A percentile compares a stretch with the other conserved stretches of the same genome.
Evolutionary conservation across 2,329 filamentous ascomycete genomes (phyloP).

Genomic region (Zasmidium citrigriseum): DNA sequence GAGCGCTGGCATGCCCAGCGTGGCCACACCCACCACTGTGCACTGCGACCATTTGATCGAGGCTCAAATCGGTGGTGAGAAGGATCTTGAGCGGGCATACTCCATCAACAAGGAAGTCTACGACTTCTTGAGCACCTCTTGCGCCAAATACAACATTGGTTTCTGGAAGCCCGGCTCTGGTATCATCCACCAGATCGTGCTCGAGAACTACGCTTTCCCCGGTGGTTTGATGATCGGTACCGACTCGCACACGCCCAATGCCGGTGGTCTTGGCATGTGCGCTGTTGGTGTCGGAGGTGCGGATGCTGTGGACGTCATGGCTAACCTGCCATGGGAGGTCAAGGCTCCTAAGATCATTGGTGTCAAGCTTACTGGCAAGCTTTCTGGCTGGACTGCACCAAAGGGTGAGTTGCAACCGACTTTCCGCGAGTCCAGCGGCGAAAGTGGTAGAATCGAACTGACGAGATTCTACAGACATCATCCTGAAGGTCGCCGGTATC

Average conservation of each 20-base stretch:
- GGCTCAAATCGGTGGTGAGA: constrained; percentile 86
- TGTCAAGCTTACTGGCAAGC: constrained; percentile 86
- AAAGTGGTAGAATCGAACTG: constrained; percentile 7
- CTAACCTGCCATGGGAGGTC: constrained; percentile 93
- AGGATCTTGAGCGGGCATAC: constrained; percentile 72
- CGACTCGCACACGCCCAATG: constrained; percentile 97
- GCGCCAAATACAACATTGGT: constrained; percentile 99
- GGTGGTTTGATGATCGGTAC: constrained; percentile 97
- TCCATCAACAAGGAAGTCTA: constrained; percentile 69
- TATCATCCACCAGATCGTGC: constrained; percentile 95
- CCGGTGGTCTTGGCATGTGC: constrained; percentile 90
- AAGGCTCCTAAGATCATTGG: constrained; percentile 98
- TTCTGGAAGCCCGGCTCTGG: constrained; percentile 99
- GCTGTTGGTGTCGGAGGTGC: constrained; percentile 96
- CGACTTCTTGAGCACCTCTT: constrained; percentile 90
- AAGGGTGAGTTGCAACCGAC: constrained; percentile 66
- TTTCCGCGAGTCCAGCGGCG: too few species aligned
- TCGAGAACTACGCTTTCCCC: constrained; percentile 99
- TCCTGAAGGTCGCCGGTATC: constrained; percentile 94
- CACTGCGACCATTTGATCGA: constrained; percentile 99
- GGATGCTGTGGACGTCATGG: constrained; percentile 98
- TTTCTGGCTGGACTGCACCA: constrained; percentile 88
- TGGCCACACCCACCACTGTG: constrained; percentile 91
- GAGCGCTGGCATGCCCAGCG: constrained; percentile 94
- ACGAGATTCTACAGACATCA: constrained; percentile 71